Evolutionary conservation across 2,329 filamentous ascomycete species (phyloP), one percentile per base, ranked within the genome.

Genomic region (Taxawa tesnikishii): DNA sequence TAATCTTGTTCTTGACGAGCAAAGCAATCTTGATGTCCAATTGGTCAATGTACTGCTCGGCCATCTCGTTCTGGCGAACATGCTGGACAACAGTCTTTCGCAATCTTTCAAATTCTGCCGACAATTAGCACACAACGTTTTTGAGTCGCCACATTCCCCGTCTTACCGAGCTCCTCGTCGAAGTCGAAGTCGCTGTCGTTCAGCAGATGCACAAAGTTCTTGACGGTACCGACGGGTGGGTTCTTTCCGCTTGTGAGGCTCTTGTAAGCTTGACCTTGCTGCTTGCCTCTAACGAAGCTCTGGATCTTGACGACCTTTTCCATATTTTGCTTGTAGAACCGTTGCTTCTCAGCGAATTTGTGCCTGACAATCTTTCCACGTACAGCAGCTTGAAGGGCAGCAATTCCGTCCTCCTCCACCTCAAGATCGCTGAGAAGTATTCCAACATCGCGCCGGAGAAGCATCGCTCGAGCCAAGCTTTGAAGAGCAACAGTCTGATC

Each of bases 101-200:
- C 51, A 96, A 66, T 29, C 87, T 75, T 56, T 98, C 90, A 44
- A 96, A 94, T 53, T 98, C 90, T 60, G 23, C 4, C 6, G n/a
- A 5, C 3, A 11, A 37, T 55, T 39, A 58, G 45, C 26, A 31
- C n/a, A 14, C 11, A 19, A 28, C 18, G n/a, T 15, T 15, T 5
- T 16, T 15, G 11, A 19, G 16, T 6, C 5, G 8, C 21, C 8
- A n/a, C 11, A 24, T 6, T 7, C 5, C n/a, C 39, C 8, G 19
- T 23, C 54, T 43, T 51, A 60, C 58, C 58, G 31, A 98, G 79
- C 54, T 98, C 90, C 54, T 96, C 88, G 51, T 98, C 93, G 58
- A 98, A 98, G 53, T 98, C 90, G 48, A 98, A 94, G 50, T 94
- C 88, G 48, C 85, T 96, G 57, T 98, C 90, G 49, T 96, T 98